These are phyloP conservation scores for Didymella sp. DNA, from an alignment of 2,329 filamentous ascomycete species.

Conservation along the genomic window DNA sequence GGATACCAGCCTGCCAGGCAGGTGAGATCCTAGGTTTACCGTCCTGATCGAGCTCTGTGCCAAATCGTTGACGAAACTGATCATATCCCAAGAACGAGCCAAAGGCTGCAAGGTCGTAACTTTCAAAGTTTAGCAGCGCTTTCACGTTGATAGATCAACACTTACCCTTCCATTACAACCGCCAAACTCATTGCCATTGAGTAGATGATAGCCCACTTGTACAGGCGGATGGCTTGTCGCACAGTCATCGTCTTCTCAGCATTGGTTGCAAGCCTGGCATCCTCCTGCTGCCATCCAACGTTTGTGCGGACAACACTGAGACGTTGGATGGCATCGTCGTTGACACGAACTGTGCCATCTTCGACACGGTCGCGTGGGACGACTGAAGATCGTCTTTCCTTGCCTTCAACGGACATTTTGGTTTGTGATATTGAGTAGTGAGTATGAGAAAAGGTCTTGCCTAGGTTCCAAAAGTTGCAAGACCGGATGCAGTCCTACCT, in stretches of 20 bases:
- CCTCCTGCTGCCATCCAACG: constrained; percentile 17
- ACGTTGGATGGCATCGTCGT: constrained; percentile 18
- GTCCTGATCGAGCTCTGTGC: constrained; percentile 23
- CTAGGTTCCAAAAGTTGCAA: not conserved
- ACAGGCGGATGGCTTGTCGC: constrained; percentile 49
- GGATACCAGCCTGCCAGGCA: constrained; percentile 25
- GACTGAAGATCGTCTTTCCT: constrained; percentile 11
- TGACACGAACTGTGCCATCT: constrained; percentile 15
- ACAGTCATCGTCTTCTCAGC: constrained; percentile 21
- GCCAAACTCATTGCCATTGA: constrained; percentile 81
- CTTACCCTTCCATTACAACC: constrained; percentile 85
- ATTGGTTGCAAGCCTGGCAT: constrained; percentile 18
- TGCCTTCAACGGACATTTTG: constrained; percentile 13
- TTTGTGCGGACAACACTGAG: constrained; percentile 17
- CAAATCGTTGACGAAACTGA: constrained; percentile 52
- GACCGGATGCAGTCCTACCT: not conserved
- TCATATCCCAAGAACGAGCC: constrained; percentile 71
- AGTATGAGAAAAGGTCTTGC: not conserved
- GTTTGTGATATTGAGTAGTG: not conserved
- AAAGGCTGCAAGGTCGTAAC: constrained; percentile 72
- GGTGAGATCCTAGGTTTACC: constrained; percentile 22
- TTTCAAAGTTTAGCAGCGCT: not conserved
- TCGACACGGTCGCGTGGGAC: constrained; percentile 7
- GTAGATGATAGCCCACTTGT: constrained; percentile 83
- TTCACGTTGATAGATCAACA: not conserved